A percentile compares a stretch with the other conserved stretches of the same genome.
phyloP scores from a whole-genome alignment of 768 basidiomycete genomes.

The Artomyces pyxidatus region DNA sequence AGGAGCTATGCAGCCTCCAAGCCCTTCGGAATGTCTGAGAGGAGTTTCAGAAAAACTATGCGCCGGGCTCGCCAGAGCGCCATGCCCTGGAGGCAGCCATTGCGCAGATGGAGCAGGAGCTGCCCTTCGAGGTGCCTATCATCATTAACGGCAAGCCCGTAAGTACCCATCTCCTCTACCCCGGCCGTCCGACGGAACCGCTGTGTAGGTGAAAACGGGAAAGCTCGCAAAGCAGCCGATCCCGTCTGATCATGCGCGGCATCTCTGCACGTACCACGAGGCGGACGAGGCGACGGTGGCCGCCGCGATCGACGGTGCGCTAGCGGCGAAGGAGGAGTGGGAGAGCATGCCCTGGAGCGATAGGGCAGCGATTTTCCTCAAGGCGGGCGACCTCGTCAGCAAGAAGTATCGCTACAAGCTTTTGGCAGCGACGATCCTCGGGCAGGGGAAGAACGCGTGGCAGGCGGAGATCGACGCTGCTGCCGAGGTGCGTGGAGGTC shows the following conservation, averaged over 20 bases:
- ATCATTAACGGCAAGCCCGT: conserved; percentile 87
- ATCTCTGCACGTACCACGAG: conserved; percentile 83
- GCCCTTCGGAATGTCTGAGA: not conserved
- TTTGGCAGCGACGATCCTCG: conserved; percentile 94
- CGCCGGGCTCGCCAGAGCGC: conserved; percentile 72
- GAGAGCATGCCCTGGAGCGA: conserved; percentile 95
- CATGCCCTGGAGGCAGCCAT: conserved; percentile 63
- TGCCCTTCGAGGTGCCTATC: conserved; percentile 91
- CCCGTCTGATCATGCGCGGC: conserved; percentile 77
- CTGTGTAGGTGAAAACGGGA: conserved; percentile 66
- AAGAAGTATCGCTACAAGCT: conserved; percentile 95
- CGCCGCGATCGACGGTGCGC: conserved; percentile 78
- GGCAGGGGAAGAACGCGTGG: conserved; percentile 99
- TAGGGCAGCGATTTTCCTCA: conserved; percentile 95
- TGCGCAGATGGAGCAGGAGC: conserved; percentile 67
- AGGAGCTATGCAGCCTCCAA: conserved; percentile 14
- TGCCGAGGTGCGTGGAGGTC: conserved; percentile 63
- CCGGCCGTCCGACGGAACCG: conserved; percentile 1
- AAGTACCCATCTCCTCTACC: conserved; percentile 22
- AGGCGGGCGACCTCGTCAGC: conserved; percentile 92
- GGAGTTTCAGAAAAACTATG: conserved; percentile 57
- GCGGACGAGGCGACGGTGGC: conserved; percentile 71
- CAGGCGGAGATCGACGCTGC: conserved; percentile 99
- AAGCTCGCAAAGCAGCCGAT: conserved; percentile 71
- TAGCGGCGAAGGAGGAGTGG: conserved; percentile 84